phyloP scores from a whole-genome alignment of 225 moss, liverwort and hornwort species.

The Pseudoscleropodium purum region DNA sequence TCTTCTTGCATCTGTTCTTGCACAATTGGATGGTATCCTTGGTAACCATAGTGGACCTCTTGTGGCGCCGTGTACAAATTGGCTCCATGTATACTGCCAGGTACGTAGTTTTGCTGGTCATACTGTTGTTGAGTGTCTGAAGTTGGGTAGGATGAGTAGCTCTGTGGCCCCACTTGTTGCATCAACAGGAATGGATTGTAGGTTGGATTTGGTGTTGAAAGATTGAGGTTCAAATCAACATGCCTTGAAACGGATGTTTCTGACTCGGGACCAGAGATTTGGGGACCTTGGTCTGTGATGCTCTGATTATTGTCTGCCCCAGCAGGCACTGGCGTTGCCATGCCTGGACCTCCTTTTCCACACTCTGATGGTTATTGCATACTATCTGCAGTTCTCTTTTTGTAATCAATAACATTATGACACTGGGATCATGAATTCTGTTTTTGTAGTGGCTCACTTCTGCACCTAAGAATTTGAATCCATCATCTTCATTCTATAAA shows the following conservation, averaged over 20 bases:
- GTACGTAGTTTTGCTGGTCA: constrained; percentile 15
- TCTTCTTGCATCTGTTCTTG: constrained; percentile 30
- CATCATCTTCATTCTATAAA: background rate
- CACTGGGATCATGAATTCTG: background rate
- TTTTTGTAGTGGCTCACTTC: background rate
- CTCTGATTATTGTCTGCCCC: constrained; percentile 31
- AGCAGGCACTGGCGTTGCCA: constrained; percentile 37
- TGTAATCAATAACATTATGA: background rate
- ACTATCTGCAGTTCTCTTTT: background rate
- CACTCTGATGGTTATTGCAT: constrained; percentile 4
- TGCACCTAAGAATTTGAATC: background rate
- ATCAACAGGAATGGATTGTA: constrained; percentile 33
- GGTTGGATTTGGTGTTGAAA: constrained; percentile 18
- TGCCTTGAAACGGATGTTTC: constrained; percentile 35
- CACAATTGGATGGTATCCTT: constrained; percentile 24
- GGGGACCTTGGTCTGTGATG: constrained; percentile 33
- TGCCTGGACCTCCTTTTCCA: background rate
- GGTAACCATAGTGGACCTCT: constrained; percentile 24
- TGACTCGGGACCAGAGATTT: constrained; percentile 33
- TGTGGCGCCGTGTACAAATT: constrained; percentile 18
- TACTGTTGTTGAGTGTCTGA: constrained; percentile 19
- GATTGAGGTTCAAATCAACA: constrained; percentile 27
- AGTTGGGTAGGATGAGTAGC: constrained; percentile 23
- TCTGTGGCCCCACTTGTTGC: constrained; percentile 28
- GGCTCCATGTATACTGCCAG: constrained; percentile 7